Base-by-base conservation (phyloP, 2,329 filamentous ascomycete species). In the Sporothrix brasiliensis region DNA sequence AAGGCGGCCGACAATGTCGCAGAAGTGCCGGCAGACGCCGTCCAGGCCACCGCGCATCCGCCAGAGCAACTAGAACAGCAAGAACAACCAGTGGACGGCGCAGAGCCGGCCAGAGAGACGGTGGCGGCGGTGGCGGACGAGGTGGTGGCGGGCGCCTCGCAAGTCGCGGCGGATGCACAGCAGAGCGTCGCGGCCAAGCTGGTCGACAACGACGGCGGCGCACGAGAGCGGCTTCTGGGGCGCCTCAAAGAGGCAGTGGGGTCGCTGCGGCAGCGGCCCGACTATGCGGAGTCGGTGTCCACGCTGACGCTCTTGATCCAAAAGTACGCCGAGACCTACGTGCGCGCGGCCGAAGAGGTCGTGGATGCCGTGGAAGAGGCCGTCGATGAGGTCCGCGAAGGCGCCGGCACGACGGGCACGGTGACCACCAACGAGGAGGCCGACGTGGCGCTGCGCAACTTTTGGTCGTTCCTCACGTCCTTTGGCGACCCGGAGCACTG, bases 281-380 rank as follows among this genome's bases (percentile, higher is more conserved):
- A 97, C 78, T 98, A 98, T 78, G 89, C 91, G 0, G 89, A 94
- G 63, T 97, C 94, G 0, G 93, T 97, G 0, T 93, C 92, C 0
- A 93, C 89, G 0, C 79, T 98, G 44, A 88, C 91, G 0, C 80
- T 89, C 9, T 83, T 98, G 6, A 84, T 97, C 70, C 88, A 93
- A 76, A 88, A 90, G 54, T 97, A 97, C 78, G 90, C 92, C 11
- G 82, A 88, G 73, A 84, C 89, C 11, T 97, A 97, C 78, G 92
- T 92, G 0, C 88, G 89, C 49, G 90, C 89, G 0, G 86, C 89
- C 0, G 84, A 88, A 30, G 86, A 87, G 1, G 86, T 90, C 0
- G 87, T 92, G 21, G 58, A 69, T 30, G 67, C 67, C 3, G 60
- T 67, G 6, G 54, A 68, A 2, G 65, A 67, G 9, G 63, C 54